These are phyloP conservation scores for Scheffersomyces lignicola DNA, from an alignment of 1,139 yeast genomes.

Conservation along the genomic window DNA sequence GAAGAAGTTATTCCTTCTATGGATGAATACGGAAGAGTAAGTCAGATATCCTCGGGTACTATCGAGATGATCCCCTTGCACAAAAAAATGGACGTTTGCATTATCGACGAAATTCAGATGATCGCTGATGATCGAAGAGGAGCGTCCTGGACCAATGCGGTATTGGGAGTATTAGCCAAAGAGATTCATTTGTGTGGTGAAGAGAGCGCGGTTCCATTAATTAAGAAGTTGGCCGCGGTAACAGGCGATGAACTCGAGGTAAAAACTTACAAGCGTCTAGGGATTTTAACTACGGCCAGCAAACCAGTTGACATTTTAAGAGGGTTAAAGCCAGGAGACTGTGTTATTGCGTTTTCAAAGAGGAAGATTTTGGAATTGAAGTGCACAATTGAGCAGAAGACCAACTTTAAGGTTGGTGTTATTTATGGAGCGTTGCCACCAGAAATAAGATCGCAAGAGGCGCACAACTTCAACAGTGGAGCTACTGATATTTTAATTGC, in stretches of 20 bases:
- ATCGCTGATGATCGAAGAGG: conserved; percentile 79
- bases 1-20: conserved; percentile 80
- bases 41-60: conserved; percentile 82
- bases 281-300: conserved; percentile 61
- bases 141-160: conserved; percentile 92
- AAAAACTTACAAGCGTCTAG: conserved; percentile 70
- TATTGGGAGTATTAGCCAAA: conserved; percentile 81
- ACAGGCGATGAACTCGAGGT: conserved; percentile 82
- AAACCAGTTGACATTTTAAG: conserved; percentile 31
- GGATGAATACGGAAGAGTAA: conserved; percentile 68
- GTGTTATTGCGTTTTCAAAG: conserved; percentile 86
- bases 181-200: conserved; percentile 95
- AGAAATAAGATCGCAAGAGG: conserved; percentile 86
- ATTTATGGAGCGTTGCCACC: conserved; percentile 97
- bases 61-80: conserved; percentile 85
- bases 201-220: conserved; percentile 69
- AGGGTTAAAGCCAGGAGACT: conserved; percentile 68
- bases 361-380: conserved; percentile 65
- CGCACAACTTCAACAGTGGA: conserved; percentile 72
- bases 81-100: conserved; percentile 77
- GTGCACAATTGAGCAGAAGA: conserved; percentile 59
- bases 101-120: conserved; percentile 97
- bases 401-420: conserved; percentile 75
- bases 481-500: conserved; percentile 81
- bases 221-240: conserved; percentile 54